Evolutionary conservation across 169 alveolate species (phyloP), one percentile per base, ranked within the genome.

Genomic region (Cardiosporidium cionae): DNA sequence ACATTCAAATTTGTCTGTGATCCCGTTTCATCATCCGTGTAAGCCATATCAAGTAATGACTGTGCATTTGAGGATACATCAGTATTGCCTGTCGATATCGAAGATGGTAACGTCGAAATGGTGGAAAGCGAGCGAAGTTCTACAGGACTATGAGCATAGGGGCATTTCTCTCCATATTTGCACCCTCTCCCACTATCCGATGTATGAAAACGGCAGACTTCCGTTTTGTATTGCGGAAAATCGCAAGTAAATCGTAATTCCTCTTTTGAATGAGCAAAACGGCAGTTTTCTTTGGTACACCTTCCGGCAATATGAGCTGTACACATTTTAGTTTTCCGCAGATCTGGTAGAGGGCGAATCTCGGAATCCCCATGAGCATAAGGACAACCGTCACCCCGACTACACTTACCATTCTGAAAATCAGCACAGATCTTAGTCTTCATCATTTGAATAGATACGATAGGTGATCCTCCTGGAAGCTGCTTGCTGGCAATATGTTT

Each of bases 401-500:
- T 58, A 63, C 78, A 72, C 1, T 70, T 67, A 16, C 29, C 32
- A 27, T 64, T 72, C 25, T 72, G 78, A 58, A 52, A 27, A 32
- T 72, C 78, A 16, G 54, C 54, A 9, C 78, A 72, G 32, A 72
- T 33, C 73, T 72, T 72, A 25, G 78, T 72, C 34, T 72, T 72
- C 65, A 72, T 32, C 78, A 72, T 72, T 9, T 72, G 78, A 27
- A 44, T 75, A 23, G 78, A 63, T 16, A 63, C 84, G 68, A 68
- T 82, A 69, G 70, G 81, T 32, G 54, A 82, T 74, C 67, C 70
- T n/a, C n/a, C n/a, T n/a, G n/a, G n/a, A n/a, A n/a, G n/a, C n/a
- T n/a, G n/a, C n/a, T n/a, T n/a, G n/a, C n/a, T n/a, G n/a, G n/a
- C n/a, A n/a, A n/a, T n/a, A n/a, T n/a, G n/a, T n/a, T n/a, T n/a